A percentile compares a stretch with the other conserved stretches of the same genome.
phyloP scores from a whole-genome alignment of 306 rosid genomes.

The Mimosa bimucronata region DNA sequence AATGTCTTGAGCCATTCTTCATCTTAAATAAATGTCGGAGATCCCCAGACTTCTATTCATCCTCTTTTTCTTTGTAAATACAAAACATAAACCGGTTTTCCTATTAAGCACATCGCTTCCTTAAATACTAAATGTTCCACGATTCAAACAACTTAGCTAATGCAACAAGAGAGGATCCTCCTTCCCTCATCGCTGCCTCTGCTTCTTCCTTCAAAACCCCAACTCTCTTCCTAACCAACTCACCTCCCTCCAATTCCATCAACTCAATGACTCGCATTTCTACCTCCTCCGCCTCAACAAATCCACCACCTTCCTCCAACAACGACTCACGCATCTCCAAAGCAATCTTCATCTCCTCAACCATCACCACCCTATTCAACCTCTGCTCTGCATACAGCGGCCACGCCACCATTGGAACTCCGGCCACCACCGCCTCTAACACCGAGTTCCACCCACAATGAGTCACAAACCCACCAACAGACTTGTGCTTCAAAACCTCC shows the following conservation, averaged over 20 bases:
- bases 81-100: too few species aligned
- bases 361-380: slow-evolving; percentile 30
- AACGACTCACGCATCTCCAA: slow-evolving; percentile 40
- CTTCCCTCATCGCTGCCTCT: neutral
- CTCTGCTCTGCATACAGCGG: slow-evolving; percentile 60
- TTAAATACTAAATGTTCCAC: neutral
- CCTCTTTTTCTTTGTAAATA: too few species aligned
- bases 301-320: slow-evolving; percentile 21
- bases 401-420: slow-evolving; percentile 60
- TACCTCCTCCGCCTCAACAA: slow-evolving; percentile 35
- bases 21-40: too few species aligned
- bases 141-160: neutral
- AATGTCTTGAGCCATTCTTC: too few species aligned
- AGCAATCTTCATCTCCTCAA: slow-evolving; percentile 31
- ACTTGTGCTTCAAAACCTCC: slow-evolving; percentile 39
- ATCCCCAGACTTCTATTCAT: too few species aligned
- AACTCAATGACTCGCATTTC: slow-evolving; percentile 54
- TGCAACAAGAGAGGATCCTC: neutral
- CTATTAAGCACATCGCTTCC: too few species aligned
- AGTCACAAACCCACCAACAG: slow-evolving; percentile 66
- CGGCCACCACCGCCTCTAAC: slow-evolving; percentile 48
- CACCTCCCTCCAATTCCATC: slow-evolving; percentile 46
- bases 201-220: neutral
- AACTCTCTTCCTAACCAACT: neutral
- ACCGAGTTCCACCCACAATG: slow-evolving; percentile 35